These are phyloP conservation scores for Aspergillus unguis DNA, from an alignment of 2,329 filamentous ascomycete species.

Conservation along the genomic window DNA sequence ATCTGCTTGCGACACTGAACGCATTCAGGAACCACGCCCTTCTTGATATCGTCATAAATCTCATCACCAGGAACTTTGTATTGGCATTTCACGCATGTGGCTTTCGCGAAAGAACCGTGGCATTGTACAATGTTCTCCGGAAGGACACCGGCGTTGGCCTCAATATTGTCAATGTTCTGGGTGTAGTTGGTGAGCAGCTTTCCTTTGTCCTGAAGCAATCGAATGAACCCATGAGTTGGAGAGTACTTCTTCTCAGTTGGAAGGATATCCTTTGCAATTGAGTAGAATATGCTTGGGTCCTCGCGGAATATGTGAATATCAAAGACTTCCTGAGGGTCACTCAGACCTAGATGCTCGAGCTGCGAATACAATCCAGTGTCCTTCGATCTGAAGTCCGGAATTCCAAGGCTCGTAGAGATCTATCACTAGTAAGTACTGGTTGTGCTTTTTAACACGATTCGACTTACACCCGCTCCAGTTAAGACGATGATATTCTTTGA, in stretches of 20 bases:
- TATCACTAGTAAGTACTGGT: conserved; percentile 18
- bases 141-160: conserved; percentile 77
- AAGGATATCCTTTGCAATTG: conserved; percentile 83
- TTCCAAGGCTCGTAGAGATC: conserved; percentile 94
- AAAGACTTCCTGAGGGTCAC: conserved; percentile 92
- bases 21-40: conserved; percentile 74
- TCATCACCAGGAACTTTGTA: conserved; percentile 69
- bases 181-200: conserved; percentile 97
- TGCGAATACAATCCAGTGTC: conserved; percentile 88
- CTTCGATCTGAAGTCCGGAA: conserved; percentile 94
- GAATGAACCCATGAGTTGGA: conserved; percentile 91
- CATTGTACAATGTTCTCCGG: conserved; percentile 87
- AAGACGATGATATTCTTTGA: conserved; percentile 86
- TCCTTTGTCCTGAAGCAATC: conserved; percentile 77
- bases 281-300: conserved; percentile 87
- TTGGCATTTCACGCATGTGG: conserved; percentile 79
- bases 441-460: not conserved
- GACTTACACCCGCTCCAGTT: conserved; percentile 73
- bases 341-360: conserved; percentile 70
- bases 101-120: conserved; percentile 92
- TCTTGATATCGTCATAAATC: conserved; percentile 76
- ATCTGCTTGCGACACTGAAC: conserved; percentile 63
- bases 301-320: conserved; percentile 83
- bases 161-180: conserved; percentile 97
- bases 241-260: conserved; percentile 77